These are phyloP conservation scores for Fusarium succisae DNA, from an alignment of 2,329 filamentous ascomycete genomes.

Conservation along the genomic window DNA sequence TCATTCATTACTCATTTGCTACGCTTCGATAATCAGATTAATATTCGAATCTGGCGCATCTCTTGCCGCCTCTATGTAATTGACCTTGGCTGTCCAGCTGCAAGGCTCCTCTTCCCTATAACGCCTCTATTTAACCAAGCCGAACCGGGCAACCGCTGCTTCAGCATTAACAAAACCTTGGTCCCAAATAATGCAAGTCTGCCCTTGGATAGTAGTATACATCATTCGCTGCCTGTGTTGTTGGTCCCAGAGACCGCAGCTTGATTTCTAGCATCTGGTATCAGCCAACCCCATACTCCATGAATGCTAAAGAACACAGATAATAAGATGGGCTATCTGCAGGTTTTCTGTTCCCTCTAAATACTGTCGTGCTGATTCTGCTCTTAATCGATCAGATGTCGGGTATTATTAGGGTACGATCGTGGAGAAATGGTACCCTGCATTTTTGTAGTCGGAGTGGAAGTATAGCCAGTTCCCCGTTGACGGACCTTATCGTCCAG, in stretches of 20 bases:
- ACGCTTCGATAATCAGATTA: constrained; percentile 2
- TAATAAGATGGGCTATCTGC: constrained; percentile 13
- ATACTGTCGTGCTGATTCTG: not conserved
- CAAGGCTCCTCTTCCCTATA: not conserved
- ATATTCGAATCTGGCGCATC: constrained; percentile 7
- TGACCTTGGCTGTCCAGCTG: constrained; percentile 11
- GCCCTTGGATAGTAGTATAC: constrained; percentile 12
- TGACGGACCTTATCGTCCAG: not conserved
- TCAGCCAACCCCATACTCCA: constrained; percentile 26
- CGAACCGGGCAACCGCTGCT: constrained; percentile 17
- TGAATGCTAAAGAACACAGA: constrained; percentile 26
- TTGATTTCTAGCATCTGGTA: constrained; percentile 8
- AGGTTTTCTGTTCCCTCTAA: not conserved
- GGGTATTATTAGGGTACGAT: constrained; percentile 54
- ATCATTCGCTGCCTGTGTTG: constrained; percentile 7
- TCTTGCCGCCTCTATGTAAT: constrained; percentile 14
- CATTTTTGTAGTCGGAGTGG: constrained; percentile 34
- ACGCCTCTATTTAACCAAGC: constrained; percentile 32
- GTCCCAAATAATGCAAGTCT: constrained; percentile 9
- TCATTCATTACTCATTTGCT: constrained; percentile 1
- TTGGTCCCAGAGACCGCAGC: constrained; percentile 12
- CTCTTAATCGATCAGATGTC: constrained; percentile 47
- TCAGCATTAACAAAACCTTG: constrained; percentile 5
- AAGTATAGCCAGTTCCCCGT: constrained; percentile 11
- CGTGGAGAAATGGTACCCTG: constrained; percentile 56